Base-by-base conservation (phyloP, 768 basidiomycete species). In the Lanmaoa pseudosensibilis region DNA sequence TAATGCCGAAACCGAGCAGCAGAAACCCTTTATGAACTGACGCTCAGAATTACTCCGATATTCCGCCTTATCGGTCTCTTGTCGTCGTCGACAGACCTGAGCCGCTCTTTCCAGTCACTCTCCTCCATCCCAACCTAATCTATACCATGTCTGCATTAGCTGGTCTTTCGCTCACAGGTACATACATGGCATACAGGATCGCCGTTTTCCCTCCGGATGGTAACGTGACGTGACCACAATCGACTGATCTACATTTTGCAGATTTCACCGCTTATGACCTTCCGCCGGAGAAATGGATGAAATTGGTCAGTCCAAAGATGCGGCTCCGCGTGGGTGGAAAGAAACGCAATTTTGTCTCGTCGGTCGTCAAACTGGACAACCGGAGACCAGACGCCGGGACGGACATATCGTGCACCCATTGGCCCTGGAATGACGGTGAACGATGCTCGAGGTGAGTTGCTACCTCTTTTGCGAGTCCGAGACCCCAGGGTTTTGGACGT, bases 251-350 rank as follows among this genome's bases (percentile, higher is more conserved):
- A 33, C 16, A 3, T 30, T 32, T 33, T 15, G n/a, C 37, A 63
- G 62, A 46, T 36, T 59, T 63, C 47, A 38, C 25, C n/a, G 61
- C 32, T 36, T 39, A 54, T 25, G 61, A 63, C 1, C 46, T 63
- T 16, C 53, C 53, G 7, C 6, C 47, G 3, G 38, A 55, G 13
- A 63, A 63, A 25, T 50, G 62, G 50, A 34, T 64, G 43, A 44
- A 36, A 11, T 12, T 49, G n/a, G 19, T 63, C 37, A 15, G 30
- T 34, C 56, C 53, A 12, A 62, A 55, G 52, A 27, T 49, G 16
- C 61, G 53, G 16, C 39, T 59, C 19, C 43, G 44, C 12, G 38
- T 58, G 15, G 25, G 37, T 4, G 36, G 47, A 16, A 59, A 34
- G 43, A 16, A n/a, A 15, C 12, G 11, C 27, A 18, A 23, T 2